These are phyloP conservation scores for Candida khao-thaluensis DNA, from an alignment of 805 yeast genomes.

Conservation along the genomic window DNA sequence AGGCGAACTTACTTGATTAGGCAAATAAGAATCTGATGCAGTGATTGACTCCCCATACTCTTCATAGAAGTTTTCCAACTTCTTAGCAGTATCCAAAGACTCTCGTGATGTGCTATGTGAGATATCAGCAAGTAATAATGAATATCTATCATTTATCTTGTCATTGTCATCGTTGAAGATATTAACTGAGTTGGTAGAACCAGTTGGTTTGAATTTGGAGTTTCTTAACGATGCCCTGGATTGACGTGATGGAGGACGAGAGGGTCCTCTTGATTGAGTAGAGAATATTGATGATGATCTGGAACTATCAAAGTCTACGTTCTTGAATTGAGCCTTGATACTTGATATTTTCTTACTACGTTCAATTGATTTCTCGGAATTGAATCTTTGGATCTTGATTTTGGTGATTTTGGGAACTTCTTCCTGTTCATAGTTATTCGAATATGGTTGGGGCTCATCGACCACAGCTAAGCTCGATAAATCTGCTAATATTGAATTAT, in stretches of 20 bases:
- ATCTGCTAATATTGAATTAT: constrained; percentile 6
- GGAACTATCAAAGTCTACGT: constrained; percentile 1
- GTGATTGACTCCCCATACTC: constrained; percentile 1
- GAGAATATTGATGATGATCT: constrained; percentile 1
- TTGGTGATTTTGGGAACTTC: not conserved
- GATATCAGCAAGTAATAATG: constrained; percentile 9
- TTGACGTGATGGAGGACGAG: constrained; percentile 2
- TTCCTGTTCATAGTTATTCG: not conserved
- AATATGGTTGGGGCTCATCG: constrained; percentile 1
- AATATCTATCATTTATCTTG: constrained; percentile 5
- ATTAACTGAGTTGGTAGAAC: constrained; percentile 9
- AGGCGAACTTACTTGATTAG: not conserved
- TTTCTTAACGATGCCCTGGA: not conserved
- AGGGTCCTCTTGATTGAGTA: not conserved
- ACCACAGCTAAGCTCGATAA: constrained; percentile 7
- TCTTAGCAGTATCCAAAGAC: constrained; percentile 4
- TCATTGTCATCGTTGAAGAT: not conserved
- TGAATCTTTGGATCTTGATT: not conserved
- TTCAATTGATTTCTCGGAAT: constrained; percentile 1
- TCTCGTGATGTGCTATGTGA: constrained; percentile 15
- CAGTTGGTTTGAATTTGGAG: not conserved
- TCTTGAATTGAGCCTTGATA: constrained; percentile 1
- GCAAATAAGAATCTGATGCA: constrained; percentile 1
- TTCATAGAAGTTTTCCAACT: constrained; percentile 2
- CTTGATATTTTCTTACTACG: not conserved